Evolutionary conservation across 345 rosid genomes (phyloP).

Genomic region (Arabidopsis suecica): DNA sequence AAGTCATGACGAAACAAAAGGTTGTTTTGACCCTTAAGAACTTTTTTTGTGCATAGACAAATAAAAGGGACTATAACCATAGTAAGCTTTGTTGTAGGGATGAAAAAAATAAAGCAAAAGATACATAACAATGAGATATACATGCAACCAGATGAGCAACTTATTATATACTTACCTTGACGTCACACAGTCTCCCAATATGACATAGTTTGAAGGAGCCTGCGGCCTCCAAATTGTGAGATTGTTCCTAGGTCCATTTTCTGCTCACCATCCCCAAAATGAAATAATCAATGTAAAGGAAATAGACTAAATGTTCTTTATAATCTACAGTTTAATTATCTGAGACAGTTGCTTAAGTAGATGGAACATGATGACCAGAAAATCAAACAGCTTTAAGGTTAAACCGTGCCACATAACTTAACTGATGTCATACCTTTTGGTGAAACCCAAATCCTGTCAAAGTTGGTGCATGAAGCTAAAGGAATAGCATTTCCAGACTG

Average conservation of each 20-base stretch:
- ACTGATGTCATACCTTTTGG: constrained; percentile 68
- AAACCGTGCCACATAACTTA: constrained; percentile 32
- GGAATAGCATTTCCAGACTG: constrained; percentile 91
- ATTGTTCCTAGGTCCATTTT: constrained; percentile 68
- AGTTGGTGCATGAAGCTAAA: constrained; percentile 85
- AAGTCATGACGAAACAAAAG: constrained; percentile 6
- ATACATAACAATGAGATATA: constrained; percentile 34
- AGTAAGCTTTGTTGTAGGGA: constrained; percentile 15
- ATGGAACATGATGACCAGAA: constrained; percentile 24
- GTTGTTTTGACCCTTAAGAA: background rate
- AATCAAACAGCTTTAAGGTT: constrained; percentile 21
- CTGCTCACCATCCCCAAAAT: constrained; percentile 52
- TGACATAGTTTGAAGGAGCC: constrained; percentile 93
- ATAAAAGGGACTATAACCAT: background rate
- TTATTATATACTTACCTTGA: constrained; percentile 64
- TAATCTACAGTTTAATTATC: constrained; percentile 3
- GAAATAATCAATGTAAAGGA: constrained; percentile 1
- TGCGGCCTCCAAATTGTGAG: constrained; percentile 98
- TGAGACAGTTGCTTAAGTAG: constrained; percentile 25
- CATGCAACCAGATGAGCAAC: constrained; percentile 30
- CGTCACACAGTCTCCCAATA: constrained; percentile 96
- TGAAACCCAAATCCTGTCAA: constrained; percentile 83
- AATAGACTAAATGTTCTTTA: too few species aligned
- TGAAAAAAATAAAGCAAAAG: constrained; percentile 20
- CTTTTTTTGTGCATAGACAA: background rate